Evolutionary conservation across 306 rosid genomes (phyloP), one percentile per base, ranked within the genome.

Genomic region (Cicer bijugum): DNA sequence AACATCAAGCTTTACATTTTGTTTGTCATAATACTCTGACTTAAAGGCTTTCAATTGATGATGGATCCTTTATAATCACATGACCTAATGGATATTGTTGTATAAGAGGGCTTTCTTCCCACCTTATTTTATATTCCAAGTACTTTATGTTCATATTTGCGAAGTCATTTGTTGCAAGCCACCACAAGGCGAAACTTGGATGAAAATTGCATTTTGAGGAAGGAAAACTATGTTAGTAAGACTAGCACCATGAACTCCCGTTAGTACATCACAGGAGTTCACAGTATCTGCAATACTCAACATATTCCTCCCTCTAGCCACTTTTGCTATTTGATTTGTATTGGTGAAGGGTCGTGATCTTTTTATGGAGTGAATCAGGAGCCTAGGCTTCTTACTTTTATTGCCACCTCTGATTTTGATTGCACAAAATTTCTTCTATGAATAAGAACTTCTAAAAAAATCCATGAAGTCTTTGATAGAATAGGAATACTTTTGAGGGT

Each of bases 191-290:
- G 89, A 85, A 11, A 93, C 72, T 78, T 93, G 97, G 98, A 92
- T 86, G 8, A 90, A 69, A 35, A 90, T 58, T 43, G 98, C 96
- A 76, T 88, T 88, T 55, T 84, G 80, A 0, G 98, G 98, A 40
- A 92, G 96, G 77, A 92, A 92, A 28, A 28, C 5, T 28, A 28
- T 28, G 35, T 28, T 28, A 28, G 35, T 28, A 28, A 28, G 35
- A 28, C 98, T 96, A 69, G 98, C 98, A 6, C 98, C 98, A 72
- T 92, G 98, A 78, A 92, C 91, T 66, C 98, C 98, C 94, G 90
- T 59, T 28, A 93, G 39, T 48, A 90, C 92, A 79, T 92, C 97
- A 77, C 94, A 90, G 10, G 98, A 90, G 45, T 90, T 92, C 79
- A 90, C 93, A 12, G 74, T 35, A 33, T 88, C 59, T 14, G 97